These are phyloP conservation scores for Anisodus tanguticus DNA, from an alignment of 257 asterid genomes.

Conservation along the genomic window DNA sequence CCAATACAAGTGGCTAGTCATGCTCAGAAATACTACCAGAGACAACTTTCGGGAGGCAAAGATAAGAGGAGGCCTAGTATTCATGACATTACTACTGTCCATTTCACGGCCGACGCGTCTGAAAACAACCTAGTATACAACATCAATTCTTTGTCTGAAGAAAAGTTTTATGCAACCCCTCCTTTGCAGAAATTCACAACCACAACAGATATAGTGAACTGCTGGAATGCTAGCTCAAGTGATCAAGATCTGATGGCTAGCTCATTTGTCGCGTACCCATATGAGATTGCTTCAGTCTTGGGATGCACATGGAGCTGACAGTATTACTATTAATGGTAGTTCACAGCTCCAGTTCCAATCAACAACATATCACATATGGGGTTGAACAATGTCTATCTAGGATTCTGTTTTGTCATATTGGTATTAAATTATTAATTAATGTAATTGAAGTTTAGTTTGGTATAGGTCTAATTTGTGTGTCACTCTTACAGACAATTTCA, in stretches of 20 bases:
- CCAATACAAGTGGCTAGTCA: constrained; percentile 97
- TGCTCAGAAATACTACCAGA: constrained; percentile 84
- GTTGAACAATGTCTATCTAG: neutral
- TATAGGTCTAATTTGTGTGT: neutral
- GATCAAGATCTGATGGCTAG: constrained; percentile 35
- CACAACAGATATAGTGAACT: neutral
- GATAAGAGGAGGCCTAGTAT: constrained; percentile 85
- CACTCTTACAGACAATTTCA: neutral
- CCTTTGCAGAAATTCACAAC: constrained; percentile 40
- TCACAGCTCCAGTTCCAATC: constrained; percentile 12
- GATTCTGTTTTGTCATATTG: neutral
- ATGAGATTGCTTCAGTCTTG: neutral
- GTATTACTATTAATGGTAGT: neutral
- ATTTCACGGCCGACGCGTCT: constrained; percentile 35
- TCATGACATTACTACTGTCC: constrained; percentile 70
- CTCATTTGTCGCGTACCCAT: neutral
- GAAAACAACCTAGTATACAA: constrained; percentile 23
- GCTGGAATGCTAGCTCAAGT: constrained; percentile 29
- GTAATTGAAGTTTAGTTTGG: neutral
- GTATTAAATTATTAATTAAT: neutral
- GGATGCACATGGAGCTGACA: neutral
- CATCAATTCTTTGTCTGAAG: constrained; percentile 27
- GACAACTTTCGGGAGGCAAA: constrained; percentile 68
- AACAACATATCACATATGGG: constrained; percentile 19
- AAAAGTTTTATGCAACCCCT: constrained; percentile 29